phyloP scores from a whole-genome alignment of 2,329 filamentous ascomycete species.

The Curvularia sp. region DNA sequence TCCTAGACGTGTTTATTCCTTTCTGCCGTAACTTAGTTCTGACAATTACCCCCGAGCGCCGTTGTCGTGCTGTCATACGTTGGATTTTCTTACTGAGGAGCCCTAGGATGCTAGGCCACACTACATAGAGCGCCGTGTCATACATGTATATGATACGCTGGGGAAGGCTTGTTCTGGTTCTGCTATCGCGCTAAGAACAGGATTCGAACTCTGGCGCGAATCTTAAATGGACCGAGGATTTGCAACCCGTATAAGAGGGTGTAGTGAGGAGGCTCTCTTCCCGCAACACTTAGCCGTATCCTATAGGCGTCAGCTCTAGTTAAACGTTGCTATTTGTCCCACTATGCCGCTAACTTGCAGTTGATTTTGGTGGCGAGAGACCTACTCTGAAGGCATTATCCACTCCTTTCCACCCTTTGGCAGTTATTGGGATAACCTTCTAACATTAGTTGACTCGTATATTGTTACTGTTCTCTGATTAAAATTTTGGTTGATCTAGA shows the following conservation, averaged over 20 bases:
- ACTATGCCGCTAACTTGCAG: background rate
- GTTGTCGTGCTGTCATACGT: background rate
- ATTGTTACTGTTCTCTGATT: background rate
- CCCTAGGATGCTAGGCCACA: background rate
- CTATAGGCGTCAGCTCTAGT: background rate
- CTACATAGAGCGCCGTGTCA: background rate
- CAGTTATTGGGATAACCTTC: background rate
- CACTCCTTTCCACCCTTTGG: background rate
- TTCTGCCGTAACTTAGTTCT: background rate
- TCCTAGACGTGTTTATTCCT: background rate
- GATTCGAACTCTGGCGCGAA: background rate
- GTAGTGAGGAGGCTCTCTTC: background rate
- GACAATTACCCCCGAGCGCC: background rate
- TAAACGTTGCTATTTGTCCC: background rate
- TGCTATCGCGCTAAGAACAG: background rate
- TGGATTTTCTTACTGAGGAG: background rate
- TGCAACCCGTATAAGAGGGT: background rate
- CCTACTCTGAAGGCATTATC: background rate
- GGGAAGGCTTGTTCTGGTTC: background rate
- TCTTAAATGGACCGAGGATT: background rate
- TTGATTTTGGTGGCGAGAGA: background rate
- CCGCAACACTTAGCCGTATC: background rate
- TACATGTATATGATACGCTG: background rate
- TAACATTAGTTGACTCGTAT: background rate
- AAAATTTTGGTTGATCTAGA: background rate